A percentile compares a stretch with the other conserved stretches of the same genome.
Evolutionary conservation across 441 rosid species (phyloP).

Genomic region (Bruguiera hainesii): DNA sequence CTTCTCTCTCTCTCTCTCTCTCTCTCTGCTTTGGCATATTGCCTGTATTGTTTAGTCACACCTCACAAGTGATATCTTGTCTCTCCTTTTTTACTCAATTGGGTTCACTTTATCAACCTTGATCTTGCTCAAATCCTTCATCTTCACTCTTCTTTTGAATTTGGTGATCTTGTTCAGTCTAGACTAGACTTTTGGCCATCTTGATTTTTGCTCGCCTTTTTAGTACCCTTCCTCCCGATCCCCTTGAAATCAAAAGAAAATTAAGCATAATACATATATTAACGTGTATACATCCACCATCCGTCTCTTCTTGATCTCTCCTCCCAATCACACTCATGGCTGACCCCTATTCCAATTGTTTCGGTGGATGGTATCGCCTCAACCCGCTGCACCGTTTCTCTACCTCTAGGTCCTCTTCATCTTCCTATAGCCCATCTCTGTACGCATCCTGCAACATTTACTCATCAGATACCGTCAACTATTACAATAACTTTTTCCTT

Average conservation of each 20-base stretch:
- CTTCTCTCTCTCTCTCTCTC: conserved; percentile 17
- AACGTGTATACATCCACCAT: background rate
- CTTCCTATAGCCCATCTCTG: conserved; percentile 26
- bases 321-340: conserved; percentile 48
- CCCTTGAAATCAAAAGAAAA: too few relatives aligned
- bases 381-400: conserved; percentile 40
- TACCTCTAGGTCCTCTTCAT: conserved; percentile 35
- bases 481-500: conserved; percentile 18
- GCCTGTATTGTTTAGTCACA: conserved; percentile 43
- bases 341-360: conserved; percentile 59
- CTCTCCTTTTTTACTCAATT: conserved; percentile 39
- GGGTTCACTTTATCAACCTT: conserved; percentile 28
- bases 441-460: conserved; percentile 23
- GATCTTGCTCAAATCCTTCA: conserved; percentile 24
- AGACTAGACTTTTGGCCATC: conserved; percentile 21
- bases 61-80: conserved; percentile 47
- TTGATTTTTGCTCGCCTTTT: conserved; percentile 6
- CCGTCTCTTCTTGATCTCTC: conserved; percentile 10
- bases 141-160: conserved; percentile 22
- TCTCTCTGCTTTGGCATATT: conserved; percentile 30
- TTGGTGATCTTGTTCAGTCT: conserved; percentile 29
- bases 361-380: conserved; percentile 50
- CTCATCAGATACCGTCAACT: conserved; percentile 18
- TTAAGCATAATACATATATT: too few relatives aligned
- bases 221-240: conserved; percentile 2